Evolutionary conservation across 2,329 filamentous ascomycete species (phyloP).

Genomic region (Tolypocladium tundrense): DNA sequence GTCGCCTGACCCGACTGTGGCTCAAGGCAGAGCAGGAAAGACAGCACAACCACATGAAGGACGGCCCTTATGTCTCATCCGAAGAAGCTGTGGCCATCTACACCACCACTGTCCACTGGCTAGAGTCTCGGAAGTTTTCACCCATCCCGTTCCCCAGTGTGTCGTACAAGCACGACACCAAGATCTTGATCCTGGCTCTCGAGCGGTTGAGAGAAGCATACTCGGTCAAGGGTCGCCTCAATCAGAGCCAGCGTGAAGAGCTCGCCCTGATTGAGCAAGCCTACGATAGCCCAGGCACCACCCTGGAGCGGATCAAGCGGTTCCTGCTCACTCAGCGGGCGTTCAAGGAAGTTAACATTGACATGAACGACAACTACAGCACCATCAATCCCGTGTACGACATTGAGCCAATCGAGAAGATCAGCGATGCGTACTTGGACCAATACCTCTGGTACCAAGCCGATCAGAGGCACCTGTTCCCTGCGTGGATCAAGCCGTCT

Average conservation of each 20-base stretch:
- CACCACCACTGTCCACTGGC: constrained; percentile 96
- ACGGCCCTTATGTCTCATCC: constrained; percentile 94
- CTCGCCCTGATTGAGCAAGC: constrained; percentile 95
- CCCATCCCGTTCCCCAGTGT: constrained; percentile 98
- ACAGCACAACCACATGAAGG: constrained; percentile 99
- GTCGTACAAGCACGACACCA: constrained; percentile 98
- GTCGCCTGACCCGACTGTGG: constrained; percentile 89
- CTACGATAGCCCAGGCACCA: constrained; percentile 95
- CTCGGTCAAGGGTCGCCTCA: constrained; percentile 91
- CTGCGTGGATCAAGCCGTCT: constrained; percentile 97
- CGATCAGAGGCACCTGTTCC: constrained; percentile 92
- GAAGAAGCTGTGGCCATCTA: constrained; percentile 98
- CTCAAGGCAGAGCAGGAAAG: constrained; percentile 96
- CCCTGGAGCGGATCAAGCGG: constrained; percentile 89
- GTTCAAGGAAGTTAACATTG: constrained; percentile 98
- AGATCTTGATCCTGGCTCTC: constrained; percentile 91
- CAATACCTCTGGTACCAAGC: constrained; percentile 99
- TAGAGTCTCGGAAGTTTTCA: constrained; percentile 96
- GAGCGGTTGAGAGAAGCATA: constrained; percentile 92
- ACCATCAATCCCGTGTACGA: constrained; percentile 99
- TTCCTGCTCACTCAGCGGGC: constrained; percentile 94
- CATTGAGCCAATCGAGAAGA: constrained; percentile 98
- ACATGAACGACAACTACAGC: constrained; percentile 99
- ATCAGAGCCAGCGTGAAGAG: constrained; percentile 96
- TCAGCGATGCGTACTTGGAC: constrained; percentile 95